Evolutionary conservation across 345 rosid genomes (phyloP).

Genomic region (Arabis hirsuta): DNA sequence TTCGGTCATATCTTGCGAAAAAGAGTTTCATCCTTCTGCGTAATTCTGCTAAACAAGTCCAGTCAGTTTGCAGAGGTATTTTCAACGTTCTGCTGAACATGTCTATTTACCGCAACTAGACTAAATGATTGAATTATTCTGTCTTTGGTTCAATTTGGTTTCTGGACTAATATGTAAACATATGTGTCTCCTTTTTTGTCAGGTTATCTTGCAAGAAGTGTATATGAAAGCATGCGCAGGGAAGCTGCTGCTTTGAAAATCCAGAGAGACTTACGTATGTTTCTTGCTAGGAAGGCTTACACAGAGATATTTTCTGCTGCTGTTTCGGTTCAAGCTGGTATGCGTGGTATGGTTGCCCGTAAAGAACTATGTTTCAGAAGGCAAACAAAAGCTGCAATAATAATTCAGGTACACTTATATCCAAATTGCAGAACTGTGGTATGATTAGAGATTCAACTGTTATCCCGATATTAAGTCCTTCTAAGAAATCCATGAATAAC

Average conservation of each 20-base stretch:
- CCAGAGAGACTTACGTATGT: conserved; percentile 80
- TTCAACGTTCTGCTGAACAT: conserved; percentile 1
- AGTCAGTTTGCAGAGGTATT: conserved; percentile 92
- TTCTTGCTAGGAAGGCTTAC: conserved; percentile 81
- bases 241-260: conserved; percentile 83
- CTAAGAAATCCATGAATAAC: conserved; percentile 1
- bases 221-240: conserved; percentile 73
- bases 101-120: not conserved
- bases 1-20: conserved; percentile 87
- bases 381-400: conserved; percentile 73
- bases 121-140: not conserved
- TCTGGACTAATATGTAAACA: conserved; percentile 11
- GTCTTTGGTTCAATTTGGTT: not conserved
- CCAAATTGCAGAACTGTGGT: not conserved
- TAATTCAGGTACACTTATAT: conserved; percentile 65
- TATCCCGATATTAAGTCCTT: conserved; percentile 10
- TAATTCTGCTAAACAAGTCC: conserved; percentile 68
- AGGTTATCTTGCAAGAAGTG: conserved; percentile 83
- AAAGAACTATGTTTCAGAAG: conserved; percentile 75
- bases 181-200: conserved; percentile 29
- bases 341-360: conserved; percentile 96
- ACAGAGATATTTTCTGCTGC: conserved; percentile 64
- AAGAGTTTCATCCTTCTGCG: conserved; percentile 69
- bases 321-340: conserved; percentile 78
- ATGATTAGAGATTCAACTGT: conserved; percentile 14